phyloP scores from a whole-genome alignment of 129 eudicot species.

The Ambrosia artemisiifolia region DNA sequence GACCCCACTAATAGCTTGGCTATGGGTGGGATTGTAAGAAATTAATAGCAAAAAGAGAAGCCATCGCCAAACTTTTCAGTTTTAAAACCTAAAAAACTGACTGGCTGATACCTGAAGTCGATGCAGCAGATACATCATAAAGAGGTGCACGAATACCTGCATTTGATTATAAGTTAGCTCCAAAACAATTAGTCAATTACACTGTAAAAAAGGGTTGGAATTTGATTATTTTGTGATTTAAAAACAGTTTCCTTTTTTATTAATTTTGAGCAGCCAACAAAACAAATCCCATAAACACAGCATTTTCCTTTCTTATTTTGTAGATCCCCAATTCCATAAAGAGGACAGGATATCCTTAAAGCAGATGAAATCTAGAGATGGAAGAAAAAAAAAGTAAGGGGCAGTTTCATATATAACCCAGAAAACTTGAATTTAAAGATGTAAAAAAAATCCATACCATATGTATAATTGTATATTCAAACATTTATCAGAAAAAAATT shows the following conservation, averaged over 20 bases:
- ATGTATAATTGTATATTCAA: too few relatives aligned
- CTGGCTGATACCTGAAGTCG: constrained; percentile 80
- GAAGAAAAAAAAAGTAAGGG: neutral
- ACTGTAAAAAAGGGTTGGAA: neutral
- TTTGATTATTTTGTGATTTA: neutral
- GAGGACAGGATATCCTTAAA: constrained; percentile 2
- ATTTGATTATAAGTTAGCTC: constrained; percentile 8
- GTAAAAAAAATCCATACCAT: too few relatives aligned
- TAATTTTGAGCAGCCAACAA: too few relatives aligned
- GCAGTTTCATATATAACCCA: too few relatives aligned
- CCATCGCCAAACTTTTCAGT: neutral
- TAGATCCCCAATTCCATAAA: neutral
- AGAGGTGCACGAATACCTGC: constrained; percentile 98
- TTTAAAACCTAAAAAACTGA: neutral
- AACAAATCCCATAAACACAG: too few relatives aligned
- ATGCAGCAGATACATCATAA: constrained; percentile 96
- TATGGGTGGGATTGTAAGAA: too few relatives aligned
- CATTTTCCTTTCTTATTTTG: neutral
- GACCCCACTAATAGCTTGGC: too few relatives aligned
- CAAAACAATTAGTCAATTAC: constrained; percentile 4
- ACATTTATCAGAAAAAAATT: too few relatives aligned
- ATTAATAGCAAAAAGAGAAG: too few relatives aligned
- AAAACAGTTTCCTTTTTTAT: neutral
- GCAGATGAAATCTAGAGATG: neutral
- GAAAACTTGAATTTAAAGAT: too few relatives aligned